Evolutionary conservation across 768 basidiomycete genomes (phyloP).

Genomic region (Suillus variegatus): DNA sequence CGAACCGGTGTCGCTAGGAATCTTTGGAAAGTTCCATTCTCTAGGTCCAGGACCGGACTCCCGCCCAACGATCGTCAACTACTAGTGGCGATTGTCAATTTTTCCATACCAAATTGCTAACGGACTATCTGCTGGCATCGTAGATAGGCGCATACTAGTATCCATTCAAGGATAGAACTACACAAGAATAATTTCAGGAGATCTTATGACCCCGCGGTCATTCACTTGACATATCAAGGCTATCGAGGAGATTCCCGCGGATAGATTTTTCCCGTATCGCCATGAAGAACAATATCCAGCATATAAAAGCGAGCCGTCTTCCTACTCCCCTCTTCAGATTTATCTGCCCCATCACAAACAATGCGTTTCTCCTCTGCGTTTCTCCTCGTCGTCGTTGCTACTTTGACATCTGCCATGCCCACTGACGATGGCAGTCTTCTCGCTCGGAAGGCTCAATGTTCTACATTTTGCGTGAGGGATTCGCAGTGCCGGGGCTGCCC

Average conservation of each 20-base stretch:
- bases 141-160: too few species aligned
- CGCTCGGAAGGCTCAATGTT: not conserved
- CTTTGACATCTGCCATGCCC: not conserved
- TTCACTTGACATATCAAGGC: too few species aligned
- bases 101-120: not conserved
- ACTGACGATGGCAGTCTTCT: not conserved
- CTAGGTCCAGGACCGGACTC: too few species aligned
- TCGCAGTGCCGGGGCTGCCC: not conserved
- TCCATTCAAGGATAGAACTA: too few species aligned
- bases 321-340: not conserved
- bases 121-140: too few species aligned
- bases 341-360: not conserved
- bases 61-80: not conserved
- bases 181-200: not conserved
- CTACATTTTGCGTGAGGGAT: not conserved
- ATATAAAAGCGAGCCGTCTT: not conserved
- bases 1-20: too few species aligned
- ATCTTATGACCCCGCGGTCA: not conserved
- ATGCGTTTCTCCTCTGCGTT: not conserved
- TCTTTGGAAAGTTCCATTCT: not conserved
- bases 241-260: not conserved
- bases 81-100: not conserved
- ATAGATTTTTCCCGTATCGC: not conserved
- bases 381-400: not conserved
- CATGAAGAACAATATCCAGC: not conserved